phyloP scores from a whole-genome alignment of 1,284 basidiomycete genomes.

The Sporisorium sorghi region DNA sequence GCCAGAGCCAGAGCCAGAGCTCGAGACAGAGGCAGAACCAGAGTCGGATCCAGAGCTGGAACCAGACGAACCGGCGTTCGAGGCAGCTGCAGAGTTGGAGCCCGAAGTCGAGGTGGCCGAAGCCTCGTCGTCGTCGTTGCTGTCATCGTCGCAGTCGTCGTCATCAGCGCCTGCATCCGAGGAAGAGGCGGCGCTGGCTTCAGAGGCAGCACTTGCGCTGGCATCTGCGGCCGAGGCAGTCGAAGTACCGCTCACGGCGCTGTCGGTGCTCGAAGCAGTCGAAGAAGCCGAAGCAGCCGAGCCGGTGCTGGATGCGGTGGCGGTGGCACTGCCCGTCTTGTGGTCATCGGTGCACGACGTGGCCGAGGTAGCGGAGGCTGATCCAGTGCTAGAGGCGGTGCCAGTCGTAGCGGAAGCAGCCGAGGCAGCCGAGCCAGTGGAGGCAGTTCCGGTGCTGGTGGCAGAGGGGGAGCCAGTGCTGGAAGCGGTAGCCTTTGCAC shows the following conservation, averaged over 20 bases:
- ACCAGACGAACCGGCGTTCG: slow-evolving; percentile 1
- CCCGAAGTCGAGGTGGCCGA: slow-evolving; percentile 14
- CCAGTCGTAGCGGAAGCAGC: not conserved
- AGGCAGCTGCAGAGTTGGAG: slow-evolving; percentile 7
- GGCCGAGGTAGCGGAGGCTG: slow-evolving; percentile 7
- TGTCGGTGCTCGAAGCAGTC: slow-evolving; percentile 9
- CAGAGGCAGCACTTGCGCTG: slow-evolving; percentile 18
- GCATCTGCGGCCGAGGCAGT: slow-evolving; percentile 16
- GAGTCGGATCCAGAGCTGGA: slow-evolving; percentile 19
- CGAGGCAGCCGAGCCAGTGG: too few species aligned
- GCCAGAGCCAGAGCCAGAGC: slow-evolving; percentile 13
- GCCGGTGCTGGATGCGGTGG: not conserved
- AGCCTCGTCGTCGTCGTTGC: slow-evolving; percentile 11
- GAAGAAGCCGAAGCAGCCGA: slow-evolving; percentile 13
- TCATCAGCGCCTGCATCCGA: slow-evolving; percentile 5
- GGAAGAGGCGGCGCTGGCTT: slow-evolving; percentile 6
- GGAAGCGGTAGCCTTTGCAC: slow-evolving; percentile 9
- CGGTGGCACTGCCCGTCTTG: slow-evolving; percentile 7
- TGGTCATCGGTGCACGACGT: slow-evolving; percentile 14
- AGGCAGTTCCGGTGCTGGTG: slow-evolving; percentile 2
- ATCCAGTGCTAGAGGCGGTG: not conserved
- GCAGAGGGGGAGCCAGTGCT: slow-evolving; percentile 4
- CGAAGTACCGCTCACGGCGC: slow-evolving; percentile 6
- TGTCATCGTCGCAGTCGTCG: slow-evolving; percentile 27
- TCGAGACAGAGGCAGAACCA: slow-evolving; percentile 14